Base-by-base conservation (phyloP, 106 monocot species). In the Alisma plantagoaquatica region DNA sequence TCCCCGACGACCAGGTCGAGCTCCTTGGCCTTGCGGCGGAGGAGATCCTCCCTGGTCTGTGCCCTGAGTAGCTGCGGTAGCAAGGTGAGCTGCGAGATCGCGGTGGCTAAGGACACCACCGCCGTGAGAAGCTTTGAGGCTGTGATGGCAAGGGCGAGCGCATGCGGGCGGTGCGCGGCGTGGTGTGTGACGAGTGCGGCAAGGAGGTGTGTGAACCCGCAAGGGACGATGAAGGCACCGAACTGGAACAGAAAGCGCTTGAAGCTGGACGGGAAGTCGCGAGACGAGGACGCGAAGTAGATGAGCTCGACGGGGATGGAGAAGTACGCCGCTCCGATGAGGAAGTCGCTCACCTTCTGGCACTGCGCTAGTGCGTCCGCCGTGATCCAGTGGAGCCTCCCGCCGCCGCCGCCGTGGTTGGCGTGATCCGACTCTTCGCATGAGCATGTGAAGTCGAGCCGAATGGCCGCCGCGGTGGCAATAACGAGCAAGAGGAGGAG, bases 301-400 rank as follows among this genome's bases (percentile, higher is more conserved):
- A 86, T 18, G 17, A 86, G 80, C 66, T 86, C 86, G 4, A 84
- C 65, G 4, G 84, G 84, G n/a, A 84, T 84, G 4, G 84, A 84
- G 69, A 84, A 84, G 62, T 86, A 86, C 17, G 86, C 86, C 0
- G 74, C 47, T 1, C 80, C 86, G 49, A 86, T 86, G 48, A 86
- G 50, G 28, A 77, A 74, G 49, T 86, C 86, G 46, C 86, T 59
- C 1, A 69, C 73, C 48, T 77, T 86, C 63, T 86, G 86, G n/a
- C n/a, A n/a, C n/a, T n/a, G n/a, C n/a, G n/a, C n/a, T n/a, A n/a
- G n/a, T n/a, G n/a, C n/a, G n/a, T n/a, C n/a, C n/a, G n/a, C n/a
- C n/a, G n/a, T n/a, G n/a, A n/a, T n/a, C 59, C 77, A 77, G 12
- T 60, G 70, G 23, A 70, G 63, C 43, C 80, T 80, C 32, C n/a